A percentile compares a stretch with the other conserved stretches of the same genome.
Conservation (phyloP, 441 rosid species). For the Syzygium malaccense region DNA sequence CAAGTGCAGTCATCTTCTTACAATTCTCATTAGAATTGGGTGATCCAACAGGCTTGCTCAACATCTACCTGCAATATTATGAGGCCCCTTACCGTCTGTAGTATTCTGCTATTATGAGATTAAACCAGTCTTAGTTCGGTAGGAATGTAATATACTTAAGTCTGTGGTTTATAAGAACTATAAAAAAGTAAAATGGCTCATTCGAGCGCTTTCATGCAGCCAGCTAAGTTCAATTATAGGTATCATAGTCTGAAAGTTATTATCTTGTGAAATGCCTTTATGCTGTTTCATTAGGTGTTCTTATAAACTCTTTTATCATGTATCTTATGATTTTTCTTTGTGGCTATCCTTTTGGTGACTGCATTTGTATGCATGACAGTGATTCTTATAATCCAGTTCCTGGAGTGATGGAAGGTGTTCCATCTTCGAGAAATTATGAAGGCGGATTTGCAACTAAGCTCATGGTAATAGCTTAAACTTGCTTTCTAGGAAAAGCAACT, state of each 20-base stretch:
- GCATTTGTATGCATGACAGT: constrained; percentile 29
- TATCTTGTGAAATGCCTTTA: neutral
- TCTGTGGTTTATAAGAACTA: neutral
- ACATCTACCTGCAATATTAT: neutral
- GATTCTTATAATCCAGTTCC: constrained; percentile 94
- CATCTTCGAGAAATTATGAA: constrained; percentile 68
- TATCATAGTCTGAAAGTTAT: neutral
- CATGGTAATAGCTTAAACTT: constrained; percentile 40
- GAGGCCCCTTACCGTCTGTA: neutral
- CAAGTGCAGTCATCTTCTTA: no score
- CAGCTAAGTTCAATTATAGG: neutral
- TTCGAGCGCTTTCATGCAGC: neutral
- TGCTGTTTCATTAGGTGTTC: neutral
- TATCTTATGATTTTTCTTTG: neutral
- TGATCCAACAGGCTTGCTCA: neutral
- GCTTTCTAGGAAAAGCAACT: neutral
- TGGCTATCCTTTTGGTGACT: neutral
- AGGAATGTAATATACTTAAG: neutral
- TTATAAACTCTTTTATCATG: neutral
- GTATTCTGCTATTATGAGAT: neutral
- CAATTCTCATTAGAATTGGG: neutral
- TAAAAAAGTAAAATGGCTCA: neutral
- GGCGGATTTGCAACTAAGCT: constrained; percentile 84
- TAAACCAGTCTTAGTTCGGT: neutral
- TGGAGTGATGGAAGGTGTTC: constrained; percentile 94